Evolutionary conservation across 805 yeast species (phyloP).

Genomic region (Zygoascus biomembranicola): DNA sequence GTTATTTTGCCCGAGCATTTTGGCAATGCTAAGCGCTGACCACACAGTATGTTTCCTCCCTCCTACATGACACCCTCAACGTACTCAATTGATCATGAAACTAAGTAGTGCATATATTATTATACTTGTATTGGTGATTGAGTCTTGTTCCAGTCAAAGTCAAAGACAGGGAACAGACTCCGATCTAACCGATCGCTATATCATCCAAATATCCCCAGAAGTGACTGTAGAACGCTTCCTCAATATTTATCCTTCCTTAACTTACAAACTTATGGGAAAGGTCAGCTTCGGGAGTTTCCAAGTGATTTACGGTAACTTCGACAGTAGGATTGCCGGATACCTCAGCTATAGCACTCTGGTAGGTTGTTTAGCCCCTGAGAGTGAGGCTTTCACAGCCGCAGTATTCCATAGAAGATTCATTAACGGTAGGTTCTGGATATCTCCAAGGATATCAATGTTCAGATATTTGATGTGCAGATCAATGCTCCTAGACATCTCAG

Average conservation of each 20-base stretch:
- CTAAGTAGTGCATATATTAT: too few species aligned
- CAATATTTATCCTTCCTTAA: slow-evolving; percentile 15
- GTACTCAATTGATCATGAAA: too few species aligned
- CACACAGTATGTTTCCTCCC: too few species aligned
- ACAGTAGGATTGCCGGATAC: slow-evolving; percentile 9
- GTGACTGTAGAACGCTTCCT: slow-evolving; percentile 13
- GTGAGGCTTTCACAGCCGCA: background rate
- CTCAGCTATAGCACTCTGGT: slow-evolving; percentile 15
- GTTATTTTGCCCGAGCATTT: too few species aligned
- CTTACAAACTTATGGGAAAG: slow-evolving; percentile 8
- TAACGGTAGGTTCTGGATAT: slow-evolving; percentile 45
- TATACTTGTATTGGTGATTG: too few species aligned
- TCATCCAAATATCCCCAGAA: slow-evolving; percentile 18
- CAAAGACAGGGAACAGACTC: background rate
- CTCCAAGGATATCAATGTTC: slow-evolving; percentile 56
- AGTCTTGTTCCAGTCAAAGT: background rate
- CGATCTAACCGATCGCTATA: slow-evolving; percentile 1
- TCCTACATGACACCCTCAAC: too few species aligned
- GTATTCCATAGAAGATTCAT: background rate
- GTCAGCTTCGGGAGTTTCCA: slow-evolving; percentile 16
- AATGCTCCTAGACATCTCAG: slow-evolving; percentile 46
- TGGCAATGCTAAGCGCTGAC: too few species aligned
- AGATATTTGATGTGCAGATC: slow-evolving; percentile 43
- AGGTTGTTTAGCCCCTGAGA: background rate
- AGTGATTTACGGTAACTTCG: slow-evolving; percentile 18